Evolutionary conservation across 345 rosid genomes (phyloP), one percentile per base, ranked within the genome.

Genomic region (Draba incana): DNA sequence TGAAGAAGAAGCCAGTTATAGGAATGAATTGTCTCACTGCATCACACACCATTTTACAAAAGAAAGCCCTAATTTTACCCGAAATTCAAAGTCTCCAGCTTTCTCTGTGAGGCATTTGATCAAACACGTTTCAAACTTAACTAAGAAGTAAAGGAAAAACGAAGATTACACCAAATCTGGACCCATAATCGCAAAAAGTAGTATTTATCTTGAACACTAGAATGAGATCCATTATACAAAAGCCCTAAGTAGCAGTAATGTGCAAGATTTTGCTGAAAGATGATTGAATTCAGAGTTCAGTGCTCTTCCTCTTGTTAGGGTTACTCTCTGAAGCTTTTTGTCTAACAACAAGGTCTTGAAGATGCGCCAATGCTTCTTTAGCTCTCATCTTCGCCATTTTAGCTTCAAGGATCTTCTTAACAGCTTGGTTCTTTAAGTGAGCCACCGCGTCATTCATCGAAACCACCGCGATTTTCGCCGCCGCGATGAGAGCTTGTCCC

Each of bases 401-500:
- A 47, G 85, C 82, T 15, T 75, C 79, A 27, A 45, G 3, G 45
- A 78, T 79, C 74, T 78, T 77, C 65, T 59, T 75, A 39, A 64
- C 60, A 25, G 84, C 84, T 55, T 79, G 85, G 6, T 62, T 44
- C 71, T 70, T 71, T 0, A 81, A 80, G 2, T 45, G 3, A 20
- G 43, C 61, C 4, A 70, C 85, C 12, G 79, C 81, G 13, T 35
- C 59, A 2, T 61, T 44, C 85, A 80, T 59, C 27, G 77, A 78
- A 43, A 37, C 44, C n/a, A 71, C 73, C 16, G 87, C 76, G 35
- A 85, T 80, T n/a, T 74, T 67, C 31, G 85, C 75, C 5, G 85
- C 89, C 13, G 83, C 82, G 8, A 78, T 38, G 44, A 85, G 87
- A 24, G 87, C 89, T 42, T 35, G 62, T 45, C 70, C 64, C 8